A percentile compares a stretch with the other conserved stretches of the same genome.
Evolutionary conservation across 1,139 yeast genomes (phyloP).

Genomic region (Taiozyma sp.): DNA sequence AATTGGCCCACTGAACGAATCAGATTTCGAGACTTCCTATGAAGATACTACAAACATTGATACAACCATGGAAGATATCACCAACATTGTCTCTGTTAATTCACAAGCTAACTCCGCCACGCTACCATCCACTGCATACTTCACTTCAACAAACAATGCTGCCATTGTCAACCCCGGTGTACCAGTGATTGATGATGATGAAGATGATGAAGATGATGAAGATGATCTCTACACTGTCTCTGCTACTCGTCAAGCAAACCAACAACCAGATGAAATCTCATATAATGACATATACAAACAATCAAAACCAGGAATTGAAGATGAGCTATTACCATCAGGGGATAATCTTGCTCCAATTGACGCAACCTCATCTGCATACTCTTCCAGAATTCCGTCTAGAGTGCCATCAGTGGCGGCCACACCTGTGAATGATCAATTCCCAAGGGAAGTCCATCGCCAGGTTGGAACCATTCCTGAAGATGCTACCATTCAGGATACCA

Average conservation of each 20-base stretch:
- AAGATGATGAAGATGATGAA: not conserved
- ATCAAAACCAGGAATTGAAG: not conserved
- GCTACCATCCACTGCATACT: not conserved
- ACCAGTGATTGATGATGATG: not conserved
- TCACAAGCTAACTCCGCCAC: not conserved
- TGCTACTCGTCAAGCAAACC: not conserved
- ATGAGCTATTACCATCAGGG: not conserved
- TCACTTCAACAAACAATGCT: not conserved
- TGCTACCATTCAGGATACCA: constrained; percentile 4
- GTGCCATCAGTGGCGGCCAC: constrained; percentile 15
- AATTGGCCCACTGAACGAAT: constrained; percentile 2
- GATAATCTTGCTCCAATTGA: not conserved
- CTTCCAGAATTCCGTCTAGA: constrained; percentile 1
- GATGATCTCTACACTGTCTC: not conserved
- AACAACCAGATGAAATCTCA: not conserved
- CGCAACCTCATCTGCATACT: constrained; percentile 8
- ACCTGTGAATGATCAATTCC: constrained; percentile 10
- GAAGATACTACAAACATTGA: not conserved
- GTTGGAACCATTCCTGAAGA: constrained; percentile 9
- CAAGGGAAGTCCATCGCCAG: constrained; percentile 6
- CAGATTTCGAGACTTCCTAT: not conserved
- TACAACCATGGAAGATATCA: not conserved
- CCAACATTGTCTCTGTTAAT: not conserved
- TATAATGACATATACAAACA: not conserved
- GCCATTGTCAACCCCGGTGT: not conserved